Conservation (phyloP, 2,329 filamentous ascomycete species). For the Mycosphaerella sp. region DNA sequence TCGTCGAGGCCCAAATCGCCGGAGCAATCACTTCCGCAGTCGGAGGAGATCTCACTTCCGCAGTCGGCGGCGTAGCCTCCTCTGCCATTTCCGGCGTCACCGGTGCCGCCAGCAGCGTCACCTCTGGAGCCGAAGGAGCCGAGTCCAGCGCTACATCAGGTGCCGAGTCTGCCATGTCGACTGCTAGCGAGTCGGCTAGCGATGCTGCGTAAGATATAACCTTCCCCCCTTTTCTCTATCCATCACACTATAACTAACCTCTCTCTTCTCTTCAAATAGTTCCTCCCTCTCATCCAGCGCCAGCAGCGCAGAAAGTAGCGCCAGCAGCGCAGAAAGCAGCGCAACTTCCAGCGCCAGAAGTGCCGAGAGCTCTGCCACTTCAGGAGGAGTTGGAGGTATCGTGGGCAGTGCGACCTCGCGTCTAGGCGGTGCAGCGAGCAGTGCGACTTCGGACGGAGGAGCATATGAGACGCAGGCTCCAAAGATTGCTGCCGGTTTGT, state of each 20-base stretch:
- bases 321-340: constrained; percentile 11
- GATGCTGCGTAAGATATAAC: background rate
- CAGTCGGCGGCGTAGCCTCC: constrained; percentile 11
- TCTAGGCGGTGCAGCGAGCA: constrained; percentile 1
- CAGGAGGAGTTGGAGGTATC: constrained; percentile 8
- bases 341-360: constrained; percentile 9
- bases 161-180: background rate
- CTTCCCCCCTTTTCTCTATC: too few relatives aligned
- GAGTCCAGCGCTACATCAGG: constrained; percentile 21
- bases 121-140: constrained; percentile 12
- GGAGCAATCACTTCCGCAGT: constrained; percentile 13
- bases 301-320: constrained; percentile 7
- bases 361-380: constrained; percentile 5
- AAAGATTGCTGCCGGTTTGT: constrained; percentile 26
- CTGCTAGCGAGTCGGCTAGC: background rate
- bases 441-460: constrained; percentile 12
- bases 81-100: constrained; percentile 10
- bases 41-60: background rate
- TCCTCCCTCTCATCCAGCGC: constrained; percentile 11
- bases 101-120: constrained; percentile 15
- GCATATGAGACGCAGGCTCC: constrained; percentile 23
- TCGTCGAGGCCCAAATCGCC: constrained; percentile 19
- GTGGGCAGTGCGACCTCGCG: constrained; percentile 16
- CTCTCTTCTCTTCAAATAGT: too few relatives aligned
- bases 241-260: too few relatives aligned